Conservation (phyloP, 1,284 basidiomycete species). For the Omphalotus olearius region DNA sequence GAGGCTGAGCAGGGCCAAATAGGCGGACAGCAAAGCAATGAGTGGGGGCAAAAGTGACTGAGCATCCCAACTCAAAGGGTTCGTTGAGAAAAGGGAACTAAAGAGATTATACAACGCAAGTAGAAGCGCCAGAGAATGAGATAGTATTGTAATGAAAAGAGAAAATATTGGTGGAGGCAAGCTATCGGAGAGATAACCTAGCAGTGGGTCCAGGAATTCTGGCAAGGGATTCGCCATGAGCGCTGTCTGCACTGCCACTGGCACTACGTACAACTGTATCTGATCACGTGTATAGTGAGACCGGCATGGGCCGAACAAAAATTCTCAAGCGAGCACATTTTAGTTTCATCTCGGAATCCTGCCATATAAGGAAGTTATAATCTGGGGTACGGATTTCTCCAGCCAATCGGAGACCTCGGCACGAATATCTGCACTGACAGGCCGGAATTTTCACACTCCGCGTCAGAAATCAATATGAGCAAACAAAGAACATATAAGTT, state of each 20-base stretch:
- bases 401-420: conserved; percentile 29
- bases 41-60: conserved; percentile 68
- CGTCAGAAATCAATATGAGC: too few relatives aligned
- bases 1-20: conserved; percentile 66
- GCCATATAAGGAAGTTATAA: conserved; percentile 13
- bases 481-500: too few relatives aligned
- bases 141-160: conserved; percentile 45
- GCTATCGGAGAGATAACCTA: conserved; percentile 48
- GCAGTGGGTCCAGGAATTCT: conserved; percentile 43
- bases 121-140: conserved; percentile 47
- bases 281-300: too few relatives aligned
- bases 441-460: too few relatives aligned
- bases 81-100: conserved; percentile 41
- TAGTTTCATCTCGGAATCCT: not conserved
- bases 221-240: conserved; percentile 24
- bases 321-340: not conserved
- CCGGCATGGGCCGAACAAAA: not conserved
- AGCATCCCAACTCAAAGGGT: conserved; percentile 57
- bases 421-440: not conserved
- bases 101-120: conserved; percentile 46
- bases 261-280: too few relatives aligned
- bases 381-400: conserved; percentile 25
- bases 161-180: conserved; percentile 56
- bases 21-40: conserved; percentile 66
- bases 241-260: conserved; percentile 8